Conservation (phyloP, 495 filamentous ascomycete species). For the Penicillium robsamsonii region DNA sequence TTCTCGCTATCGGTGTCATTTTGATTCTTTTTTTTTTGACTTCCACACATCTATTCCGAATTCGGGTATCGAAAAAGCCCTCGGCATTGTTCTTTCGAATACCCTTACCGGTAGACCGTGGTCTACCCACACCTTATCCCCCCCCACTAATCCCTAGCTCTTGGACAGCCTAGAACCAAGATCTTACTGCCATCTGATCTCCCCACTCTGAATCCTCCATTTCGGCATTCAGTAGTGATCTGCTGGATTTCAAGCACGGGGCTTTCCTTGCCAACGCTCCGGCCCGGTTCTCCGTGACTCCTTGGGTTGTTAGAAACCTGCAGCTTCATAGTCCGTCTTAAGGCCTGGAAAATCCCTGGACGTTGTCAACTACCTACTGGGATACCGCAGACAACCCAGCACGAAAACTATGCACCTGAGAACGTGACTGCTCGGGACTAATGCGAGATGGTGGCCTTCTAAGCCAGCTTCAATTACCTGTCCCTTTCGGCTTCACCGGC, state of each 20-base stretch:
- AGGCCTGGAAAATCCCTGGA: conserved; percentile 12
- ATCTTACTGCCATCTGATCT: conserved; percentile 6
- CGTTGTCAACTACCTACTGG: conserved; percentile 27
- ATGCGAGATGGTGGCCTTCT: conserved; percentile 35
- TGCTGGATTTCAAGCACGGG: background rate
- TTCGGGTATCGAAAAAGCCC: background rate
- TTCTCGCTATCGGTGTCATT: conserved; percentile 5
- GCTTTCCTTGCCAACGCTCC: conserved; percentile 6
- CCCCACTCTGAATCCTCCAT: background rate
- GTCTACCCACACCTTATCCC: background rate
- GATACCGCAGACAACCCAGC: conserved; percentile 36
- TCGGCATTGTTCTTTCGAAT: background rate
- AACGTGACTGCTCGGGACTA: conserved; percentile 28
- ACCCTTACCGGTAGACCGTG: background rate
- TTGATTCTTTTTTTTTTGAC: background rate
- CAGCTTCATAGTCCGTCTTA: conserved; percentile 9
- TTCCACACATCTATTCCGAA: background rate
- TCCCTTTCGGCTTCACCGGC: conserved; percentile 18
- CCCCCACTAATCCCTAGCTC: conserved; percentile 1
- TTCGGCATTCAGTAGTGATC: background rate
- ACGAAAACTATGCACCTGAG: conserved; percentile 32
- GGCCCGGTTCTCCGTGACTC: conserved; percentile 20
- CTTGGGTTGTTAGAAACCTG: conserved; percentile 16
- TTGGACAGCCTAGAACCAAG: background rate
- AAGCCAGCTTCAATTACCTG: conserved; percentile 20